Base-by-base conservation (phyloP, 805 yeast genomes). In the Hanseniaspora vineae region DNA sequence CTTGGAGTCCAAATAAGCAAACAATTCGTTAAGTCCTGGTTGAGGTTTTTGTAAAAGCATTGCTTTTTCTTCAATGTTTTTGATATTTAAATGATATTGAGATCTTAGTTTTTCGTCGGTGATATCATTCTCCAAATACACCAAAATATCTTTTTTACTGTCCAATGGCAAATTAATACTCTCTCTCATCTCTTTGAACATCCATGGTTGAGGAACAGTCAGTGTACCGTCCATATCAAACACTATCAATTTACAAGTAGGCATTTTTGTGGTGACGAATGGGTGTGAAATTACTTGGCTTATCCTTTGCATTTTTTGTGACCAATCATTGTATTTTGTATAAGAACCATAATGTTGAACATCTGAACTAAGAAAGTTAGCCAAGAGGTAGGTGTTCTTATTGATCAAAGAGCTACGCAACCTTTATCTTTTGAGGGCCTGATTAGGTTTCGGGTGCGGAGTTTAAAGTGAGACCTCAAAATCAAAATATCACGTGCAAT, bases 211-310 rank as follows among this genome's bases (percentile, higher is more conserved):
- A 1, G 87, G 86, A 13, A 74, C 64, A 52, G 84, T 78, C 47
- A 83, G 58, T 0, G 90, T 83, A 5, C 89, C 89, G 58, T 83
- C 90, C 90, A 83, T 82, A 55, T 83, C 90, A 57, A 83, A 83
- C 1, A 83, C 68, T 6, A 83, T 58, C 0, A 85, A 85, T 42
- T 65, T 67, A 42, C 37, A 33, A 33, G 37, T 11, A 33, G 37
- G 9, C 37, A 33, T 33, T 6, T n/a, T 33, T 33, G 4, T 33
- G 29, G 29, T 23, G 29, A 23, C 29, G 29, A 23, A 23, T 23
- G 37, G 37, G 37, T 33, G 37, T 6, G 37, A 13, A 33, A n/a
- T 6, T 6, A 33, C 15, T 23, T 23, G 29, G 29, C 29, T 4
- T 23, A 23, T 23, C 6, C 8, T 8, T 23, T 23, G 29, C 8